These are phyloP conservation scores for Leccinum huronense DNA, from an alignment of 1,284 basidiomycete genomes.

Conservation along the genomic window DNA sequence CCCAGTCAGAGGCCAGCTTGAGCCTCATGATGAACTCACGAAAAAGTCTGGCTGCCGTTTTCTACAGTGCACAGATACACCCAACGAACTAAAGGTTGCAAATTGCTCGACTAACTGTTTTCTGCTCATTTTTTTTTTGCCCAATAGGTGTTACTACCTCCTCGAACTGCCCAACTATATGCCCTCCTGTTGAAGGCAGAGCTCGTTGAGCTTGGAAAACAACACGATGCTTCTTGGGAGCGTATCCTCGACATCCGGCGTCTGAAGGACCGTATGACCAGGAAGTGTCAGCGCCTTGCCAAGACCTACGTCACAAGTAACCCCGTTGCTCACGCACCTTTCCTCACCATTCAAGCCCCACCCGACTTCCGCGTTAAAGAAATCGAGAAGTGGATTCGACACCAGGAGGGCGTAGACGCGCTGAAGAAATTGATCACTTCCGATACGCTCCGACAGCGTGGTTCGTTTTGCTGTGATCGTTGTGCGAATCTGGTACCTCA, in stretches of 20 bases:
- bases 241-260: slow-evolving; percentile 68
- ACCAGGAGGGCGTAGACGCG: slow-evolving; percentile 35
- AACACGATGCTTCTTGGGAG: slow-evolving; percentile 56
- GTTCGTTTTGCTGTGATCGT: slow-evolving; percentile 37
- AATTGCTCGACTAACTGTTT: slow-evolving; percentile 7
- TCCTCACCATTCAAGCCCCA: slow-evolving; percentile 64
- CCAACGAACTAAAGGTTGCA: slow-evolving; percentile 65
- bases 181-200: slow-evolving; percentile 62
- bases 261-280: slow-evolving; percentile 75
- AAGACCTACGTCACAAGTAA: slow-evolving; percentile 40
- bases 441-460: slow-evolving; percentile 28
- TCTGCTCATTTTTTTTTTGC: slow-evolving; percentile 14
- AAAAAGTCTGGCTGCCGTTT: slow-evolving; percentile 59
- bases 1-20: slow-evolving; percentile 70
- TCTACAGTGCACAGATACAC: slow-evolving; percentile 71
- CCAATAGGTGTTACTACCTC: slow-evolving; percentile 61
- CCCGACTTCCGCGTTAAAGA: slow-evolving; percentile 71
- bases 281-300: slow-evolving; percentile 65
- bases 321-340: slow-evolving; percentile 42
- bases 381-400: slow-evolving; percentile 70
- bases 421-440: slow-evolving; percentile 25
- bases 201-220: slow-evolving; percentile 55
- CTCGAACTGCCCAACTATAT: slow-evolving; percentile 68
- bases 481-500: slow-evolving; percentile 37
- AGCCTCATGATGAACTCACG: slow-evolving; percentile 54